Base-by-base conservation (phyloP, 2,329 filamentous ascomycete genomes). In the Eurotiales sp. region DNA sequence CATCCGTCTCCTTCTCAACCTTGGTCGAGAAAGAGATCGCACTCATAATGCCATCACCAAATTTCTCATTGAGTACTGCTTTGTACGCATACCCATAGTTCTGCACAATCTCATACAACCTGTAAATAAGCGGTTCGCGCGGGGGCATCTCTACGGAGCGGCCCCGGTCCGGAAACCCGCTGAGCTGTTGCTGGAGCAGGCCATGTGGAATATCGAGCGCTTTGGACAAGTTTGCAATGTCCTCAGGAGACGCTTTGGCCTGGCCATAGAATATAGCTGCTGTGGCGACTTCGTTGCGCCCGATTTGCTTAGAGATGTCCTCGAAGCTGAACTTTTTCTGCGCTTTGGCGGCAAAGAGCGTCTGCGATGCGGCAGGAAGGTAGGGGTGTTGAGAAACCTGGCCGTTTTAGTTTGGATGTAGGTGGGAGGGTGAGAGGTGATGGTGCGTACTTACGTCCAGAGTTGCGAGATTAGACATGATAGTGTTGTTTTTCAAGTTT, bases 1-100 rank as follows among this genome's bases (percentile, higher is more conserved):
- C 83, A 67, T 96, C 92, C 1, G 85, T 84, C 80, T 97, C 92
- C 80, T 95, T 95, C 69, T 96, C 90, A 2, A 97, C 87, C 65
- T 90, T 90, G 0, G 90, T 95, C 47, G 84, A 87, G 70, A 96
- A 96, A 14, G 84, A 84, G 64, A 96, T 96, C 1, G 91, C 92
- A 66, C 90, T 95, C 92, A 97, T 96, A 65, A 97, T 97, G 1
- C 92, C 92, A 66, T 91, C 87, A 0, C 87, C 87, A 65, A 90
- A 90, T 78, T 96, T 96, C 80, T 97, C 92, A 61, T 97, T 96
- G 70, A 96, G 68, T 4, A 97, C 82, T 0, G 90, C 91, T 79
- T 96, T 96, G 74, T 95, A 96, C 1, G 91, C 88, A 69, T 96
- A 95, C 1, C 92, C 92, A 64, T 96, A 96, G 70, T 96, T 97